Evolutionary conservation across 2,329 filamentous ascomycete genomes (phyloP).

Genomic region (Biscogniauxia sp.): DNA sequence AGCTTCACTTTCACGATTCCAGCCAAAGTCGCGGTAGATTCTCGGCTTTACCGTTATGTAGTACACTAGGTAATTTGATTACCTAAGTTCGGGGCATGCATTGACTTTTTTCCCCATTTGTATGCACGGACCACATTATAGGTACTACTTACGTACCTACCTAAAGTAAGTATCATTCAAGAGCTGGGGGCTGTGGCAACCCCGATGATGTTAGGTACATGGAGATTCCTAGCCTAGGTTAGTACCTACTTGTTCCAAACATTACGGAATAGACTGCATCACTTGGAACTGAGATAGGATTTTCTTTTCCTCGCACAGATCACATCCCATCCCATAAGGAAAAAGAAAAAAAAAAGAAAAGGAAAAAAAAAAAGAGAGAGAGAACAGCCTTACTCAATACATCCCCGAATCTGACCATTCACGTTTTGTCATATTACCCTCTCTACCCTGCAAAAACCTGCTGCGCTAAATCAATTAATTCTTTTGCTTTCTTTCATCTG

Average conservation of each 20-base stretch:
- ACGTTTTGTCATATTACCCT: neutral
- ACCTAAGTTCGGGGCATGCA: neutral
- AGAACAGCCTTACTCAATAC: neutral
- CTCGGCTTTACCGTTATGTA: slow-evolving; percentile 6
- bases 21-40: slow-evolving; percentile 17
- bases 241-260: no score
- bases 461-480: neutral
- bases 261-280: no score
- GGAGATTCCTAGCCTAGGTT: no score
- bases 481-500: neutral
- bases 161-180: neutral
- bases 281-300: no score
- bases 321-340: no score
- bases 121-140: neutral
- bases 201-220: no score
- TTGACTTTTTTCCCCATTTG: no score
- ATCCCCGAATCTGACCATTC: neutral
- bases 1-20: slow-evolving; percentile 1
- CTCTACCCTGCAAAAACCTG: neutral
- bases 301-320: neutral
- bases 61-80: neutral
- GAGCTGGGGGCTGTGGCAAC: no score
- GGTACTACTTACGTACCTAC: no score
- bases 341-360: no score
- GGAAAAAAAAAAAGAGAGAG: no score